A percentile compares a stretch with the other conserved stretches of the same genome.
Evolutionary conservation across 208 protist species (phyloP).

Genomic region (Kentomonas sorsogonicus): DNA sequence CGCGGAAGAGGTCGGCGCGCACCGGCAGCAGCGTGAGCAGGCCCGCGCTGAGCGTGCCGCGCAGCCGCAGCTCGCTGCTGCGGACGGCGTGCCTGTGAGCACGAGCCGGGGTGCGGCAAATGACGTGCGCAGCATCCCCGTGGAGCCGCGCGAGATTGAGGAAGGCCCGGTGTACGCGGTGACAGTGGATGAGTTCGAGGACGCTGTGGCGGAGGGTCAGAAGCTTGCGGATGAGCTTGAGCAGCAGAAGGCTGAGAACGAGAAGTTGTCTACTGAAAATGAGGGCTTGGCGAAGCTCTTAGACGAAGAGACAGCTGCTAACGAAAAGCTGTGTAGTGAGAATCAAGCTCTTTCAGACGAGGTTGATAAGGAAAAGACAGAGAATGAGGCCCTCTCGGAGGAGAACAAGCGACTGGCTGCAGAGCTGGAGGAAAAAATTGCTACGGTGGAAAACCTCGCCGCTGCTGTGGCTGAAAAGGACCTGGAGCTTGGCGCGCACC

Average conservation of each 20-base stretch:
- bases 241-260: not conserved
- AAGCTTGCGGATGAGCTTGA: constrained; percentile 1
- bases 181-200: constrained; percentile 3
- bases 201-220: not conserved
- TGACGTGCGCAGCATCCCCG: constrained; percentile 14
- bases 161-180: not conserved
- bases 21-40: no score
- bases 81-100: not conserved
- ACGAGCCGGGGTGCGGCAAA: not conserved
- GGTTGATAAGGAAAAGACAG: constrained; percentile 7
- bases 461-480: constrained; percentile 11
- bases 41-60: constrained; percentile 7
- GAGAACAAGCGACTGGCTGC: constrained; percentile 1
- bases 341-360: not conserved
- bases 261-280: no score
- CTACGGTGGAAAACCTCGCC: constrained; percentile 6
- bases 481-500: constrained; percentile 19
- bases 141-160: constrained; percentile 16
- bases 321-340: not conserved
- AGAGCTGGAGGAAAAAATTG: not conserved
- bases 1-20: not conserved
- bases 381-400: constrained; percentile 1
- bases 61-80: constrained; percentile 4
- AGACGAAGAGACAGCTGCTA: not conserved
- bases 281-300: constrained; percentile 5